Percentiles rank a stretch among this genome's conserved stretches.
These are phyloP conservation scores for Corylus avellana DNA, from an alignment of 306 rosid genomes.

Conservation along the genomic window DNA sequence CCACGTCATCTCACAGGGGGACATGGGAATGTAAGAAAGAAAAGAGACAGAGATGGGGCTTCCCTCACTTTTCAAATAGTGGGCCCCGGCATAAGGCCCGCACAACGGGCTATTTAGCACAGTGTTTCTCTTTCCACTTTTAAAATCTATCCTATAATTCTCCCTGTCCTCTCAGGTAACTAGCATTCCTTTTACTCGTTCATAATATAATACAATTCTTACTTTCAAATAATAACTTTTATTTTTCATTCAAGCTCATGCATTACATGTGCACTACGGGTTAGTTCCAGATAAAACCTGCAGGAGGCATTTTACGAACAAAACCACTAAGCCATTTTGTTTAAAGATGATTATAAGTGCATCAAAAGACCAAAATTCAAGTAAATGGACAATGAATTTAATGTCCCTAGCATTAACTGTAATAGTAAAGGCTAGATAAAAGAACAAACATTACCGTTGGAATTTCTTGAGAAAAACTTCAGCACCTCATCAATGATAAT, in stretches of 20 bases:
- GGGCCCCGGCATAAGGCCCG: too few species aligned
- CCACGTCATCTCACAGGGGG: too few species aligned
- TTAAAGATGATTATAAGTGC: background rate
- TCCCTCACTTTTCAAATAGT: too few species aligned
- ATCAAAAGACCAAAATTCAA: background rate
- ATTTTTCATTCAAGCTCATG: background rate
- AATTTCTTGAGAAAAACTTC: conserved; percentile 85
- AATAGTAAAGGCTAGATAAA: conserved; percentile 1
- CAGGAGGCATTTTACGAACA: background rate
- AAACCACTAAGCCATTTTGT: background rate
- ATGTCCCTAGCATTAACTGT: background rate
- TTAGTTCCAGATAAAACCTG: background rate
- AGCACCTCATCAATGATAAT: conserved; percentile 87
- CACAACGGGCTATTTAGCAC: background rate
- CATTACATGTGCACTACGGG: background rate
- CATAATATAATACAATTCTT: background rate
- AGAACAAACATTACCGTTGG: conserved; percentile 53
- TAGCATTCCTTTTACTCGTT: background rate
- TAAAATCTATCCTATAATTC: background rate
- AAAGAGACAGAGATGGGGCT: too few species aligned
- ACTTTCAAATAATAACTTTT: background rate
- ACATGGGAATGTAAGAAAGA: too few species aligned
- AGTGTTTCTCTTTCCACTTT: background rate
- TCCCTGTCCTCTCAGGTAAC: background rate
- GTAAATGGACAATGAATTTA: background rate